Evolutionary conservation across 768 basidiomycete genomes (phyloP), one percentile per base, ranked within the genome.

Genomic region (Mycena polygramma): DNA sequence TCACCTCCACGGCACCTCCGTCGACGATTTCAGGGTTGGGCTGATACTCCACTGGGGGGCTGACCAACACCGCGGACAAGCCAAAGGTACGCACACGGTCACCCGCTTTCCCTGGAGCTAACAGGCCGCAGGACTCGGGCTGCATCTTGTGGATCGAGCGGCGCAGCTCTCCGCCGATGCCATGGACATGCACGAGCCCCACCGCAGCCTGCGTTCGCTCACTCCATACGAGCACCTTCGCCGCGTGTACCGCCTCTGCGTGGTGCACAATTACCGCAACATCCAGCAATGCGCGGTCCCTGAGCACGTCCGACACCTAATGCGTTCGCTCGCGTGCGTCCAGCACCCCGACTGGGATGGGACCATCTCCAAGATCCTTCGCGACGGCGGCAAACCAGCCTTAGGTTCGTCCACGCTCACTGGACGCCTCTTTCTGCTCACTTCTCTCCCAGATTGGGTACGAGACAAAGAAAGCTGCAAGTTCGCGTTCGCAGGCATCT

Each of bases 311-410:
- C 49, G 49, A 22, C 49, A 24, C 10, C 49, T 51, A 7, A 51
- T 51, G 49, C 49, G 49, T 10, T 24, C 22, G 7, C 49, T 51
- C 2, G 49, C 49, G 10, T 51, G 49, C 49, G 15, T 51, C 49
- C 49, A 22, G n/a, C 49, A 51, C 49, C 22, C 8, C 15, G 17
- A 46, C 36, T 62, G 66, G 37, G 59, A 66, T 19, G 52, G 20
- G 14, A 67, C 66, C 14, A 9, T 68, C 15, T 39, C 35, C 20
- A 45, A 57, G 30, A 72, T 72, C 22, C 36, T 37, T 8, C 14
- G 11, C 24, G 17, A 48, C 24, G 70, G 66, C 11, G 70, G 70
- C 19, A 63, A 72, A 58, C n/a, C 66, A 6, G 70, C 58, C n/a
- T 19, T 15, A 37, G 71, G 66, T 67, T 24, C 39, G 65, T 46